A percentile compares a stretch with the other conserved stretches of the same genome.
Evolutionary conservation across 805 yeast genomes (phyloP).

Genomic region (Kodamaea nitidulidarum): DNA sequence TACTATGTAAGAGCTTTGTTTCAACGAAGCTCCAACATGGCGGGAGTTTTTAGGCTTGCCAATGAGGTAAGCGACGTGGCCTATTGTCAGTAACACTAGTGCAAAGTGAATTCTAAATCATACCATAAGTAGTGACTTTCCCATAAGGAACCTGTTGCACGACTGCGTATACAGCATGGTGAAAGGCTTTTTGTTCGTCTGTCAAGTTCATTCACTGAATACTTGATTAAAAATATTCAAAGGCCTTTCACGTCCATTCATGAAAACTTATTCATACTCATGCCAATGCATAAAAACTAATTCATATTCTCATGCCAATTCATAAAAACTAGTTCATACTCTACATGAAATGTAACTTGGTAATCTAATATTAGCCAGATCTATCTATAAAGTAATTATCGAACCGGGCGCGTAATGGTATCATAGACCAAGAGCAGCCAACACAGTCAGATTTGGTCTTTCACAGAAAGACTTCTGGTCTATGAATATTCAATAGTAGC

Average conservation of each 20-base stretch:
- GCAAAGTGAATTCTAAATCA: neutral
- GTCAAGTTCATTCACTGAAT: slow-evolving; percentile 13
- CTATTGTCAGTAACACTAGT: slow-evolving; percentile 16
- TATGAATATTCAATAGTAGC: slow-evolving; percentile 8
- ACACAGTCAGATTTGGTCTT: neutral
- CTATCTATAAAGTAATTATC: neutral
- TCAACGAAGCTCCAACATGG: slow-evolving; percentile 70
- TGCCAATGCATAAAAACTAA: too few relatives aligned
- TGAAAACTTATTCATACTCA: too few relatives aligned
- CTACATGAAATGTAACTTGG: neutral
- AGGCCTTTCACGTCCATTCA: too few relatives aligned
- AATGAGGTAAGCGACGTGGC: slow-evolving; percentile 65
- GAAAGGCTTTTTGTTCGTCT: slow-evolving; percentile 54
- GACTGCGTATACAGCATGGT: slow-evolving; percentile 54
- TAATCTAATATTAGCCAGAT: slow-evolving; percentile 1
- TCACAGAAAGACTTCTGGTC: slow-evolving; percentile 3
- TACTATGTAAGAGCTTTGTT: slow-evolving; percentile 33
- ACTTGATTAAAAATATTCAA: neutral
- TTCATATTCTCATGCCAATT: too few relatives aligned
- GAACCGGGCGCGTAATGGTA: slow-evolving; percentile 9
- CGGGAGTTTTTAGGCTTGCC: slow-evolving; percentile 64
- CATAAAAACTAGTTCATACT: too few relatives aligned
- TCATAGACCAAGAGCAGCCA: slow-evolving; percentile 9
- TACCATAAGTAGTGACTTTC: slow-evolving; percentile 64
- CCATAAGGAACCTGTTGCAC: slow-evolving; percentile 58